A percentile compares a stretch with the other conserved stretches of the same genome.
Evolutionary conservation across 164 flowering plant species (phyloP).

Genomic region (Dillenia suffruticosa): DNA sequence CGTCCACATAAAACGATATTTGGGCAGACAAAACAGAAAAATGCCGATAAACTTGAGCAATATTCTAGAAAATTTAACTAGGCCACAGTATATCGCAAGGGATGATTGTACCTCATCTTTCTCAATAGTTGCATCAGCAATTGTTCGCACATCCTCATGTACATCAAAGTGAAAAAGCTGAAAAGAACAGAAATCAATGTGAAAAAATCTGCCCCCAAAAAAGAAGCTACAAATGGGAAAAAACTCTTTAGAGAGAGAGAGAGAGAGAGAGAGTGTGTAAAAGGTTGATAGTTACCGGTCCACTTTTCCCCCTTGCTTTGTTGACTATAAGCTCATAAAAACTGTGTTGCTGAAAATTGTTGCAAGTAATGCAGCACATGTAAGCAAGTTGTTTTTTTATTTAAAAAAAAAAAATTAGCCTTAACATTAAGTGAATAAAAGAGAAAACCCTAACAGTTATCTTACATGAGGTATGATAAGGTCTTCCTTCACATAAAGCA

Average conservation of each 20-base stretch:
- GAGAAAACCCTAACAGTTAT: neutral
- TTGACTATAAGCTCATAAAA: constrained; percentile 90
- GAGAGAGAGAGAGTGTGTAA: neutral
- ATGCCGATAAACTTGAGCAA: too few species aligned
- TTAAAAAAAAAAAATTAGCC: neutral
- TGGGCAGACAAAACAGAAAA: too few species aligned
- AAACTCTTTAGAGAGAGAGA: neutral
- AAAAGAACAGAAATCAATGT: neutral
- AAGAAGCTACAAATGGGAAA: neutral
- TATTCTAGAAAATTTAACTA: too few species aligned
- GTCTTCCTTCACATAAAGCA: constrained; percentile 98
- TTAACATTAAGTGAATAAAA: neutral
- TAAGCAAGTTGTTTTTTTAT: neutral
- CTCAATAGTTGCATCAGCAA: constrained; percentile 95
- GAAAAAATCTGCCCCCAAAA: neutral
- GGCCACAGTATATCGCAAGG: neutral
- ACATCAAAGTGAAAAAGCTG: constrained; percentile 99
- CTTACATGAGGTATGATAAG: constrained; percentile 95
- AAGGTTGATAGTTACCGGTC: constrained; percentile 72
- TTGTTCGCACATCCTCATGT: constrained; percentile 95
- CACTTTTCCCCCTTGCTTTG: constrained; percentile 99
- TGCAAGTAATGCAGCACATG: neutral
- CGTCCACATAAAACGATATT: too few species aligned
- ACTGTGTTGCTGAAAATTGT: constrained; percentile 82
- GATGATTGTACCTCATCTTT: constrained; percentile 79